Base-by-base conservation (phyloP, 257 asterid genomes). In the Solanum clarkiae region DNA sequence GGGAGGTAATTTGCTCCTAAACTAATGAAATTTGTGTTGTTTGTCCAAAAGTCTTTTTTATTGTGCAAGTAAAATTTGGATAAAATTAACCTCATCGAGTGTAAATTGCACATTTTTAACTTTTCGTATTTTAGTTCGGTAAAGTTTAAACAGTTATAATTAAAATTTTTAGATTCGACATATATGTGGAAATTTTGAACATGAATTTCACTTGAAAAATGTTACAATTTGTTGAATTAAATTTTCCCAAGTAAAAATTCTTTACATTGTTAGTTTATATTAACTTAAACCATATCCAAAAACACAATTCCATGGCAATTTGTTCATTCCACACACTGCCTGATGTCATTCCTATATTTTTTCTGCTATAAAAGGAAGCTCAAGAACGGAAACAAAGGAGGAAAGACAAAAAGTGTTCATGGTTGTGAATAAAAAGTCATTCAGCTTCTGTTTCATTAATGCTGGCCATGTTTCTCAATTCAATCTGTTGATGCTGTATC, bases 401-500 rank as follows among this genome's bases (percentile, higher is more conserved):
- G 24, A 36, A 32, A 15, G 49, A 68, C 51, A 68, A 29, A 26
- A 74, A 45, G 62, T 14, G 45, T 14, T 24, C 22, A 75, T 13
- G n/a, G 42, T 22, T 74, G 81, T 47, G 56, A 74, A 74, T 49
- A 13, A 49, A 22, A 49, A 49, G 42, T 75, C 88, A 92, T 51
- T 84, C 86, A 16, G 65, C 86, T 83, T 74, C 66, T 56, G 87
- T 86, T 84, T 92, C 94, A 57, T 82, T 88, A 10, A 91, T 84
- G 90, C 93, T 87, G 86, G 85, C 86, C 93, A 94, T 90, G 85
- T 90, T 91, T 84, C 91, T 87, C 87, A 96, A 56, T 84, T 96
- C 99, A 84, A 91, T n/a, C 71, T 95, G 98, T 83, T 94, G 98
- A 51, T 45, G 66, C 82, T 95, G 97, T 36, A 95, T 95, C 85